Evolutionary conservation across 2,329 filamentous ascomycete genomes (phyloP).

Genomic region (Pseudophaeomoniella oleicola): DNA sequence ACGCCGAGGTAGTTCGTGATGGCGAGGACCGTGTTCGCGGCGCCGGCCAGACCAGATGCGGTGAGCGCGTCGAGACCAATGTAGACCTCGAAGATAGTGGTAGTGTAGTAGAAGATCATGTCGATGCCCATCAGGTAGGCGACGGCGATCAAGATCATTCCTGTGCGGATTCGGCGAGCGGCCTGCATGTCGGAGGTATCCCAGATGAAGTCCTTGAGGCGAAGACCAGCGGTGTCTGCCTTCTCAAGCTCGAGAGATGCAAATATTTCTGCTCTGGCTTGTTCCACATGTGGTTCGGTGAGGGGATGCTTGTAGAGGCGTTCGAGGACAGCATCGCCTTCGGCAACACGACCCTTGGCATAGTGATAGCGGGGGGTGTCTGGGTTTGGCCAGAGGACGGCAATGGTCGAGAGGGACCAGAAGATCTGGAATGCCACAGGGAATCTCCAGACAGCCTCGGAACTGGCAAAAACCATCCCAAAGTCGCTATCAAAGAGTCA

Average conservation of each 20-base stretch:
- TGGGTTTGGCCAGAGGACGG: slow-evolving; percentile 12
- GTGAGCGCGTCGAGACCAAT: slow-evolving; percentile 13
- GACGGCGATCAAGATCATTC: slow-evolving; percentile 23
- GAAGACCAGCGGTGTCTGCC: slow-evolving; percentile 36
- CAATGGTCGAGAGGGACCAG: slow-evolving; percentile 11
- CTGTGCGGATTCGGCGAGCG: slow-evolving; percentile 17
- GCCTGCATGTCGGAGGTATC: slow-evolving; percentile 21
- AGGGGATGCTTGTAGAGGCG: slow-evolving; percentile 10
- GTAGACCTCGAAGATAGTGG: slow-evolving; percentile 22
- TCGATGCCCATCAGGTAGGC: slow-evolving; percentile 28
- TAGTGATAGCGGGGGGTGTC: slow-evolving; percentile 18
- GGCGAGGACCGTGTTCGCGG: slow-evolving; percentile 14
- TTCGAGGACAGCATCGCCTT: slow-evolving; percentile 13
- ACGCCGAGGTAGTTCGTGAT: slow-evolving; percentile 12
- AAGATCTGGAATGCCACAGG: slow-evolving; percentile 15
- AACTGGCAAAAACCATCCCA: slow-evolving; percentile 15
- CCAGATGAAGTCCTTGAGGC: slow-evolving; percentile 15
- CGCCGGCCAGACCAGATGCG: slow-evolving; percentile 12
- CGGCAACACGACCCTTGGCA: slow-evolving; percentile 10
- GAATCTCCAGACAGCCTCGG: slow-evolving; percentile 17
- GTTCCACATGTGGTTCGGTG: slow-evolving; percentile 7
- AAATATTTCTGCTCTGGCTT: slow-evolving; percentile 30
- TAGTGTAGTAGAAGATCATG: slow-evolving; percentile 27
- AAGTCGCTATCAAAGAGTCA: slow-evolving; percentile 11
- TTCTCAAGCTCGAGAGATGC: slow-evolving; percentile 47